Base-by-base conservation (phyloP, 2,329 filamentous ascomycete species). In the Cordyceps fumosorosea region DNA sequence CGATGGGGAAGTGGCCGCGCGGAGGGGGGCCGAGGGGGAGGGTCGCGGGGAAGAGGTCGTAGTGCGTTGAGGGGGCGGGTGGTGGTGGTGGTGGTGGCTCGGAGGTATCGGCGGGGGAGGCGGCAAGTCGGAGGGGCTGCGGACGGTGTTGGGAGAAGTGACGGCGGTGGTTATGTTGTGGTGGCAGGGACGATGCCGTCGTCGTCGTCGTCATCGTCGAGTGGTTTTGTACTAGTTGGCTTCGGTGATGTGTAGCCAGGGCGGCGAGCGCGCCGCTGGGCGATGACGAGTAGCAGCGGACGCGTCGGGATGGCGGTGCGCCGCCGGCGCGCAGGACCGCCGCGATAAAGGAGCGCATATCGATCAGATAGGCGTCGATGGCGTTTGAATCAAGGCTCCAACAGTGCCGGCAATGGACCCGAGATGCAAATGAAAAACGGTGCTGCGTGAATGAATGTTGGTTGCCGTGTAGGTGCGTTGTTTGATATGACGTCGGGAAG, bases 41-140 rank as follows among this genome's bases (percentile, higher is more conserved):
- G 3, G 92, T 90, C 37, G 83, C 73, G 1, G 93, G 92, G 80
- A 99, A 99, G 76, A 98, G 85, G 62, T 88, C 85, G 82, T 97
- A 98, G 81, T 93, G 85, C 60, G 88, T 66, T 56, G 54, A 65
- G 59, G 67, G 14, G 18, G 20, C 6, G n/a, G 44, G n/a, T 24
- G n/a, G n/a, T n/a, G n/a, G n/a, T n/a, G n/a, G n/a, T n/a, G n/a
- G 26, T 6, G 26, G 26, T 6, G 45, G 45, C 50, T 53, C 55
- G 61, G 56, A 51, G 59, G 29, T 61, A 55, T 61, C 51, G 59
- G 12, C 56, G 37, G 53, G 62, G 62, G 47, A 65, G 67, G 45
- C 37, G 48, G 45, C 34, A 2, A 2, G 34, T 12, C 34, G 34
- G 11, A 52, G 62, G 62, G 55, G 54, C 26, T 48, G 64, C 47